Conservation (phyloP, 345 rosid genomes). For the Capsella bursapastoris region DNA sequence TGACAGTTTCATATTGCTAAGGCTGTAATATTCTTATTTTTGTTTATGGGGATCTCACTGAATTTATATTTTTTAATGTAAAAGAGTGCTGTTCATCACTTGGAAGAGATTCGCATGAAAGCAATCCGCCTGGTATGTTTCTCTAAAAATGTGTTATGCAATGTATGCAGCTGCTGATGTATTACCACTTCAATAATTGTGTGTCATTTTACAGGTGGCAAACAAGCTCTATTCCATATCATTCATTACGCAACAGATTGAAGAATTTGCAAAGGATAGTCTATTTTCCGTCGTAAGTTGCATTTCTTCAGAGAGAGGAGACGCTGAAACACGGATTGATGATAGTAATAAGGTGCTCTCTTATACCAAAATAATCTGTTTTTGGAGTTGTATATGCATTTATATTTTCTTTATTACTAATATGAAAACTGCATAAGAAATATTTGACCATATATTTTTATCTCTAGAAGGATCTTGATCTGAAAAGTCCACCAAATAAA, state of each 20-base stretch:
- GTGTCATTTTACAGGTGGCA: conserved; percentile 71
- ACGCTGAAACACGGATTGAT: conserved; percentile 50
- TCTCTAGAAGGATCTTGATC: conserved; percentile 55
- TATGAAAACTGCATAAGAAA: conserved; percentile 10
- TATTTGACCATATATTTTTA: conserved; percentile 14
- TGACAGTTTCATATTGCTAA: not conserved
- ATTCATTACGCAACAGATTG: conserved; percentile 78
- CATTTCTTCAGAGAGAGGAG: conserved; percentile 49
- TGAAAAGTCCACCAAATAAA: conserved; percentile 57
- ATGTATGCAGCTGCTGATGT: conserved; percentile 3
- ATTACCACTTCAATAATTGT: conserved; percentile 15
- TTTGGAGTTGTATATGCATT: conserved; percentile 25
- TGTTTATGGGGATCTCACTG: conserved; percentile 18
- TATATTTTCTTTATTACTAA: conserved; percentile 9
- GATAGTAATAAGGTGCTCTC: conserved; percentile 64
- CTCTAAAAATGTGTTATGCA: conserved; percentile 22
- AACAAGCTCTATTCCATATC: conserved; percentile 87
- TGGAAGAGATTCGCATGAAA: conserved; percentile 98
- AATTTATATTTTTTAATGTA: conserved; percentile 22
- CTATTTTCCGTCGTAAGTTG: conserved; percentile 59
- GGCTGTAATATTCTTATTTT: conserved; percentile 12
- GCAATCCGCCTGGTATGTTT: conserved; percentile 89
- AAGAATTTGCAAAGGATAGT: conserved; percentile 77
- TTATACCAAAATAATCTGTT: conserved; percentile 3
- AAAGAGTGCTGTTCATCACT: conserved; percentile 91